A percentile compares a stretch with the other conserved stretches of the same genome.
Evolutionary conservation across 805 yeast species (phyloP).

Genomic region (Saccharomycopsis malanga): DNA sequence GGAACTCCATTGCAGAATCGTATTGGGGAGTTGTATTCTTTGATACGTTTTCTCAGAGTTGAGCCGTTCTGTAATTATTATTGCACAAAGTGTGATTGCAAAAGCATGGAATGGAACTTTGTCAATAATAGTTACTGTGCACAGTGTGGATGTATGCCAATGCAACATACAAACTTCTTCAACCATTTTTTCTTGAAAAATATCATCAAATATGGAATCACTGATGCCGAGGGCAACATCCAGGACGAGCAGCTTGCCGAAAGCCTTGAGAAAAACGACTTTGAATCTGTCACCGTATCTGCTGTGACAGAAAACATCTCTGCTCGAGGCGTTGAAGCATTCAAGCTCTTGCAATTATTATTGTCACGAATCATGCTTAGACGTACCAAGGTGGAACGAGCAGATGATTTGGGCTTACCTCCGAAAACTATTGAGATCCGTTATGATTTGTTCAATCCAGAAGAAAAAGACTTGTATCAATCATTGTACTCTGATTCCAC

Average conservation of each 20-base stretch:
- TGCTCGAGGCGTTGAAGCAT: slow-evolving; percentile 55
- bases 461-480: slow-evolving; percentile 87
- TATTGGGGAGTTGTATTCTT: slow-evolving; percentile 92
- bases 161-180: slow-evolving; percentile 93
- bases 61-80: slow-evolving; percentile 84
- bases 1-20: slow-evolving; percentile 97
- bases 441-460: slow-evolving; percentile 83
- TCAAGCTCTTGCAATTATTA: slow-evolving; percentile 66
- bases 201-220: slow-evolving; percentile 78
- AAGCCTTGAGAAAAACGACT: slow-evolving; percentile 1
- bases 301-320: slow-evolving; percentile 1
- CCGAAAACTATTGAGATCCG: slow-evolving; percentile 91
- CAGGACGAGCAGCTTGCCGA: slow-evolving; percentile 12
- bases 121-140: slow-evolving; percentile 80
- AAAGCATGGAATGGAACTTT: slow-evolving; percentile 77
- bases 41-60: slow-evolving; percentile 75
- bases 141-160: slow-evolving; percentile 81
- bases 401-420: slow-evolving; percentile 95
- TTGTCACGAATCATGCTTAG: slow-evolving; percentile 81
- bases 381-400: slow-evolving; percentile 91
- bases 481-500: slow-evolving; percentile 81
- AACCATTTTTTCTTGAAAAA: slow-evolving; percentile 94
- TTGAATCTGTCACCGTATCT: not conserved
- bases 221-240: slow-evolving; percentile 43
- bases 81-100: slow-evolving; percentile 90